Percentiles rank a stretch among this genome's conserved stretches.
Evolutionary conservation across 1,284 basidiomycete genomes (phyloP).

Genomic region (Naganishia sp.): DNA sequence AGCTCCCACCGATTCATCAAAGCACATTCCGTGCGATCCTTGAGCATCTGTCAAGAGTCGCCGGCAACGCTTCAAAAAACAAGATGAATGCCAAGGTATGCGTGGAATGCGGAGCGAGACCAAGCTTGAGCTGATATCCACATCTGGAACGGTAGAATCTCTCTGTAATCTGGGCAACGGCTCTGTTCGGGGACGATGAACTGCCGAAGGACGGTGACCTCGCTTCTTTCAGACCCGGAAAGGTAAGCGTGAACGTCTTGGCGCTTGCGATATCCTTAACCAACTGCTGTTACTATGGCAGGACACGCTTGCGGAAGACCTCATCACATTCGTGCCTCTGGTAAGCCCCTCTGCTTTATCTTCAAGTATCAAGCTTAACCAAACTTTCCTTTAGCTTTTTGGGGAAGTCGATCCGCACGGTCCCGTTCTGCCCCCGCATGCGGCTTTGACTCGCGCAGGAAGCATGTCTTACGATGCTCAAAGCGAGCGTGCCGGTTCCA

Average conservation of each 20-base stretch:
- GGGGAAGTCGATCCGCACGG: slow-evolving; percentile 43
- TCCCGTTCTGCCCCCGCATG: slow-evolving; percentile 40
- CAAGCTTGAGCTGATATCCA: slow-evolving; percentile 39
- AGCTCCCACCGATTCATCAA: slow-evolving; percentile 83
- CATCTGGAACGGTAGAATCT: slow-evolving; percentile 59
- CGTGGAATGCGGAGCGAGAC: slow-evolving; percentile 9
- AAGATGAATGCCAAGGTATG: slow-evolving; percentile 84
- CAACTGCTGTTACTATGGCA: slow-evolving; percentile 45
- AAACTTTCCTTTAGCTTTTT: slow-evolving; percentile 40
- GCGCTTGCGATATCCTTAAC: too few relatives aligned
- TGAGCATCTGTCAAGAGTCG: slow-evolving; percentile 81
- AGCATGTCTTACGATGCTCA: slow-evolving; percentile 37
- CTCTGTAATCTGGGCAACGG: slow-evolving; percentile 77
- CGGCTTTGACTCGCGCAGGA: slow-evolving; percentile 40
- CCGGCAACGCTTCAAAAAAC: slow-evolving; percentile 69
- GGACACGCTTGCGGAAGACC: slow-evolving; percentile 85
- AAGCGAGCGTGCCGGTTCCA: slow-evolving; percentile 26
- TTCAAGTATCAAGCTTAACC: not conserved
- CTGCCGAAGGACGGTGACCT: slow-evolving; percentile 72
- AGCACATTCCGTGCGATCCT: slow-evolving; percentile 83
- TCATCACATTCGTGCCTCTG: slow-evolving; percentile 67
- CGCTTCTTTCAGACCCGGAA: slow-evolving; percentile 67
- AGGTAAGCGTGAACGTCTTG: slow-evolving; percentile 57
- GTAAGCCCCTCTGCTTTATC: slow-evolving; percentile 32
- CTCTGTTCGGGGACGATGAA: slow-evolving; percentile 87